Percentiles rank a stretch among this genome's conserved stretches.
phyloP scores from a whole-genome alignment of 2,329 filamentous ascomycete genomes.

The Tolypocladium amazonense region DNA sequence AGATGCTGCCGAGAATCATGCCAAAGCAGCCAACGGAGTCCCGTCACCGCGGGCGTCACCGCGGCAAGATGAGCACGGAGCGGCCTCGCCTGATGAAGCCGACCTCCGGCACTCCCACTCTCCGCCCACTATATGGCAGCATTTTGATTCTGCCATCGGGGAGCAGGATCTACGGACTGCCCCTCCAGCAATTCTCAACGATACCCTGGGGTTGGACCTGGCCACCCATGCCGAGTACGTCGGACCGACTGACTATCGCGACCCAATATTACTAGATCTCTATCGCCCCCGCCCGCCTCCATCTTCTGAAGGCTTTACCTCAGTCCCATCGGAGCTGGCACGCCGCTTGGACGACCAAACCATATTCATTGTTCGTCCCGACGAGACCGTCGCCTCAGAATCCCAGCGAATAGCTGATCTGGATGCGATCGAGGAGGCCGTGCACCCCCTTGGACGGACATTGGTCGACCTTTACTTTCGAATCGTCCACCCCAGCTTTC shows the following conservation, averaged over 20 bases:
- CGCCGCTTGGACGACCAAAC: constrained; percentile 23
- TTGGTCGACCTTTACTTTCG: constrained; percentile 59
- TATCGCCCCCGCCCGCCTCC: constrained; percentile 29
- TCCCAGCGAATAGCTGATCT: constrained; percentile 29
- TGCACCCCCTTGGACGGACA: constrained; percentile 51
- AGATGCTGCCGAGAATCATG: neutral
- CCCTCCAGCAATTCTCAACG: constrained; percentile 20
- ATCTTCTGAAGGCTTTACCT: constrained; percentile 5
- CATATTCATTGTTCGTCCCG: constrained; percentile 24
- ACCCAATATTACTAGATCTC: constrained; percentile 45
- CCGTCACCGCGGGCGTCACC: neutral
- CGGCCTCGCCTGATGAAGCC: neutral
- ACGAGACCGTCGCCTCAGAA: constrained; percentile 22
- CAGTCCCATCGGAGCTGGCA: constrained; percentile 11
- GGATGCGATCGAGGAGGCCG: constrained; percentile 47
- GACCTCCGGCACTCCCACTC: constrained; percentile 1
- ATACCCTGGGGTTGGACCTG: constrained; percentile 43
- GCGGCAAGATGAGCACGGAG: neutral
- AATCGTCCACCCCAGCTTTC: constrained; percentile 47
- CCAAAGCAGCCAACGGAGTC: neutral
- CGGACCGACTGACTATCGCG: constrained; percentile 47
- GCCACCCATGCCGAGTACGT: constrained; percentile 51
- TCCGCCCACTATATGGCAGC: neutral
- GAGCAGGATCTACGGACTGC: constrained; percentile 3
- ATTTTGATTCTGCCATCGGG: neutral